Percentiles rank a stretch among this genome's conserved stretches.
These are phyloP conservation scores for Hyphopichia homilentoma DNA, from an alignment of 805 yeast genomes.

Conservation along the genomic window DNA sequence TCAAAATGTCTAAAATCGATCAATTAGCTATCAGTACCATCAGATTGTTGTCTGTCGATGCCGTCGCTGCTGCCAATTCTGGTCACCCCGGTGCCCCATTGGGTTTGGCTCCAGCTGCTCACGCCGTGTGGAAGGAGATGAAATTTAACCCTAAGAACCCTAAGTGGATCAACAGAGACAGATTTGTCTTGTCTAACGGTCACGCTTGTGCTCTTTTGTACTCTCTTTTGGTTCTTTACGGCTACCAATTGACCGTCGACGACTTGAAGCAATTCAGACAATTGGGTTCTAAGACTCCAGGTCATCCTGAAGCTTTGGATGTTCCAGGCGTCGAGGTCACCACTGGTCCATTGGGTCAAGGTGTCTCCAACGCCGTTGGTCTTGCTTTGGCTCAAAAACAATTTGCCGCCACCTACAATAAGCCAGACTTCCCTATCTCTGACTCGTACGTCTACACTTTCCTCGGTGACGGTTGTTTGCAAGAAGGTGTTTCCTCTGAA, in stretches of 20 bases:
- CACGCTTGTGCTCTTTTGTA: conserved; percentile 92
- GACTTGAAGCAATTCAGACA: conserved; percentile 91
- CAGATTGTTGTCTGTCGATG: conserved; percentile 85
- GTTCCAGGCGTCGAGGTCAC: conserved; percentile 94
- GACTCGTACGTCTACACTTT: conserved; percentile 75
- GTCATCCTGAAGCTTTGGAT: conserved; percentile 88
- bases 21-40: conserved; percentile 78
- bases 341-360: conserved; percentile 99
- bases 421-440: conserved; percentile 70
- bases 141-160: conserved; percentile 89
- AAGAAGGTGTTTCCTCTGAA: conserved; percentile 97
- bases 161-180: conserved; percentile 89
- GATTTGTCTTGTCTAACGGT: conserved; percentile 94
- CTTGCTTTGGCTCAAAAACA: conserved; percentile 91
- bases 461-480: conserved; percentile 96
- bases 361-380: conserved; percentile 95
- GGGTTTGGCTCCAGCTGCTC: conserved; percentile 96
- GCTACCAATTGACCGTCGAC: conserved; percentile 75
- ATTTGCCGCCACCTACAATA: conserved; percentile 89
- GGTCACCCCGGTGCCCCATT: conserved; percentile 99
- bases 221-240: conserved; percentile 79
- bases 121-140: conserved; percentile 76
- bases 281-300: conserved; percentile 87
- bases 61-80: conserved; percentile 82
- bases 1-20: conserved; percentile 58